Base-by-base conservation (phyloP, 176 grass and related monocot species). In the Juncus inflexus region DNA sequence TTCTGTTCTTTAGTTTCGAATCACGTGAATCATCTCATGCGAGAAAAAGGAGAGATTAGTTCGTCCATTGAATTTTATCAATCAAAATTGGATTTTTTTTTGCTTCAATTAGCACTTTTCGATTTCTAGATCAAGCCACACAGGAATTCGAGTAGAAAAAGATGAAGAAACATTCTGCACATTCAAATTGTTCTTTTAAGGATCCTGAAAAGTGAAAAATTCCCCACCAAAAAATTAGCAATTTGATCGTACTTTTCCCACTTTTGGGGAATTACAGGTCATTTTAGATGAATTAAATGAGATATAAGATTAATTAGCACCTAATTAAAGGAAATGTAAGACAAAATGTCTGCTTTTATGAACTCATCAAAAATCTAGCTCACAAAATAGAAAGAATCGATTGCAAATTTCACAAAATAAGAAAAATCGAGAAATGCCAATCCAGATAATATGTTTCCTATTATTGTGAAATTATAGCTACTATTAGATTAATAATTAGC, bases 121-220 rank as follows among this genome's bases (percentile, higher is more conserved):
- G 56, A 5, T 56, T 62, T 15, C 66, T 58, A 71, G 40, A 71
- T 71, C 52, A 71, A 71, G 42, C 68, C 68, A 59, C 55, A 71
- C 38, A 71, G 54, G 68, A 71, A 71, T 41, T 52, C 68, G 42
- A 71, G 40, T 60, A 40, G 68, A 47, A 58, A 52, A 55, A 71
- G 68, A 39, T 42, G 67, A 10, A 70, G 67, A 59, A 71, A 59
- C 52, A 71, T 71, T 71, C 54, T 59, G 12, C 54, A 56, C 68
- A 49, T 69, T 55, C 68, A 71, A 45, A 60, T 60, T 36, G 68
- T 9, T 12, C 58, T 71, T 71, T 71, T 52, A 71, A 40, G 50
- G 15, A 71, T 59, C 16, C 68, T 71, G 19, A 28, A 28, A 28
- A 28, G 19, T 28, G 19, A 59, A 50, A 60, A 71, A 71, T 11